Conservation (phyloP, 768 basidiomycete species). For the Mycena rosella region DNA sequence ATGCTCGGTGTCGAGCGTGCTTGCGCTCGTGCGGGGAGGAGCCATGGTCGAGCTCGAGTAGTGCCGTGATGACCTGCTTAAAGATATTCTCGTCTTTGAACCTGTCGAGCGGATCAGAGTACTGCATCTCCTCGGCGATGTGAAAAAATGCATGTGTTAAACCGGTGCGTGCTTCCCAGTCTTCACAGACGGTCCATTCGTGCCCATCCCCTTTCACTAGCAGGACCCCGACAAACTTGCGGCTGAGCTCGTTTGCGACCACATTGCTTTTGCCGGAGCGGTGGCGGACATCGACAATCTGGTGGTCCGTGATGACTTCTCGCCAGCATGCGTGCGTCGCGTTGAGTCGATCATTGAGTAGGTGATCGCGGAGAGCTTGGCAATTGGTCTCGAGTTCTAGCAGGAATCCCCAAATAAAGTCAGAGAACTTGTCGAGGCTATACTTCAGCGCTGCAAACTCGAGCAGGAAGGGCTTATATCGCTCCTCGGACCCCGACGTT, state of each 20-base stretch:
- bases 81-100: conserved; percentile 36
- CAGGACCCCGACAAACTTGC: conserved; percentile 17
- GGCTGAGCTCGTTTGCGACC: conserved; percentile 41
- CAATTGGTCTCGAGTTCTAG: conserved; percentile 36
- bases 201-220: conserved; percentile 31
- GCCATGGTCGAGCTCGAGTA: conserved; percentile 29
- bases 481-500: conserved; percentile 37
- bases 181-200: conserved; percentile 39
- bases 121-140: neutral
- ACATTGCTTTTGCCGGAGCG: conserved; percentile 37
- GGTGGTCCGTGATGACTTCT: conserved; percentile 23
- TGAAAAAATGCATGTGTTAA: conserved; percentile 30
- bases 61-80: conserved; percentile 28
- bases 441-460: conserved; percentile 45
- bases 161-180: conserved; percentile 30
- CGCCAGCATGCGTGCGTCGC: conserved; percentile 45
- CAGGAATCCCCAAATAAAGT: conserved; percentile 39
- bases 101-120: conserved; percentile 22
- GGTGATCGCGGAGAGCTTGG: conserved; percentile 40
- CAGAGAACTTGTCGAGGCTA: conserved; percentile 40
- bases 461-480: conserved; percentile 47
- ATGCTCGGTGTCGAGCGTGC: conserved; percentile 33
- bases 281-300: conserved; percentile 40
- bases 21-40: conserved; percentile 17
- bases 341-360: conserved; percentile 41